These are phyloP conservation scores for Trypanosomatidae sp. DNA, from an alignment of 208 protist species.

Conservation along the genomic window DNA sequence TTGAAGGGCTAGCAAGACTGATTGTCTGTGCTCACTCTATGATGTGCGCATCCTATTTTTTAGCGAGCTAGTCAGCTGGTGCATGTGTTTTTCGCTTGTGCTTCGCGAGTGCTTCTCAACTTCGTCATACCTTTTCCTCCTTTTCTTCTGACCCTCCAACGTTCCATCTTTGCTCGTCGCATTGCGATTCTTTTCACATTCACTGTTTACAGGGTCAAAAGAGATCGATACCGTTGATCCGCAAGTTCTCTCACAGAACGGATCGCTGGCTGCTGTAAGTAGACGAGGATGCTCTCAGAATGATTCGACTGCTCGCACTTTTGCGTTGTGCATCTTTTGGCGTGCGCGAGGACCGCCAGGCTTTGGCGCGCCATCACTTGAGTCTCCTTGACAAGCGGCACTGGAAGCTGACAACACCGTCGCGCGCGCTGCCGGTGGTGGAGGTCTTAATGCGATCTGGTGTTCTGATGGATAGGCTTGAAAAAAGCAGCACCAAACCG, in stretches of 20 bases:
- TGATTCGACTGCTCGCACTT: conserved; percentile 11
- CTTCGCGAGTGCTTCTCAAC: no score
- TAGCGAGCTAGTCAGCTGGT: not conserved
- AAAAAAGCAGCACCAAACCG: conserved; percentile 35
- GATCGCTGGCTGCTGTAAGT: not conserved
- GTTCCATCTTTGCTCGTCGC: not conserved
- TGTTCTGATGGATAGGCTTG: conserved; percentile 54
- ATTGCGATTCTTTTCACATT: not conserved
- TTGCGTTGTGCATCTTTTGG: conserved; percentile 16
- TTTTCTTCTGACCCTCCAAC: no score
- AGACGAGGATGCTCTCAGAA: conserved; percentile 11
- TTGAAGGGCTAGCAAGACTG: not conserved
- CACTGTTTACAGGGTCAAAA: not conserved
- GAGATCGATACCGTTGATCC: not conserved
- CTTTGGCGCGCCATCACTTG: conserved; percentile 33
- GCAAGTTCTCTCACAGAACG: not conserved
- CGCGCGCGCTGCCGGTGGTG: conserved; percentile 51
- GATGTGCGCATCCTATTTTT: not conserved
- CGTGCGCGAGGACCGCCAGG: conserved; percentile 26
- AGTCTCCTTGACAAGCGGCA: conserved; percentile 36
- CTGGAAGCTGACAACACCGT: conserved; percentile 76
- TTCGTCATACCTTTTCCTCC: not conserved
- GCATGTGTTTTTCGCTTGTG: not conserved
- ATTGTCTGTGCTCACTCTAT: not conserved
- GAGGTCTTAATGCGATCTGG: conserved; percentile 52